Evolutionary conservation across 768 basidiomycete genomes (phyloP).

Genomic region (Lactarius quietus): DNA sequence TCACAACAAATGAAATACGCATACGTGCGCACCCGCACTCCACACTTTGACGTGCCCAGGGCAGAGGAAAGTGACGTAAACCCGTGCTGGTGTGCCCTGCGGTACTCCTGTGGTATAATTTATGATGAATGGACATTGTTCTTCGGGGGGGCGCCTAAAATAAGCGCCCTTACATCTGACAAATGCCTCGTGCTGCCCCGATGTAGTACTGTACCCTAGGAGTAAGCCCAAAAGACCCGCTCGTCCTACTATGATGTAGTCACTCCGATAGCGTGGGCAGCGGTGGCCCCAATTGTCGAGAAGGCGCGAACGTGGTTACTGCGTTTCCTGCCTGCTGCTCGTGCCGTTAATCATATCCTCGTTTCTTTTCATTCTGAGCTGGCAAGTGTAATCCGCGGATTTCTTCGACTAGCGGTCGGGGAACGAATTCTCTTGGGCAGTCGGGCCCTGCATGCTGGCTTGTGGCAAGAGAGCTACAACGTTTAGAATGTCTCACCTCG

Average conservation of each 20-base stretch:
- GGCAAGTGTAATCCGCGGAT: not conserved
- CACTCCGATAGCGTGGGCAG: not conserved
- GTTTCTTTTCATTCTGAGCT: not conserved
- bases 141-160: not conserved
- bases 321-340: not conserved
- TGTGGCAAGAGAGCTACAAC: not conserved
- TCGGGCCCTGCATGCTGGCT: not conserved
- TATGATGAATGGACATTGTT: not conserved
- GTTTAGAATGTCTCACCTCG: not conserved
- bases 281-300: not conserved
- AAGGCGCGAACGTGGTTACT: not conserved
- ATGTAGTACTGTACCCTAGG: too few relatives aligned
- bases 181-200: not conserved
- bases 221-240: not conserved
- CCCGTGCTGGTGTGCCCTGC: not conserved
- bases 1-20: not conserved
- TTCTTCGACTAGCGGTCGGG: not conserved
- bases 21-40: not conserved
- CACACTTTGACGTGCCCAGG: not conserved
- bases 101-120: not conserved
- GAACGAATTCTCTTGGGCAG: not conserved
- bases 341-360: too few relatives aligned
- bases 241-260: not conserved
- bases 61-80: not conserved
- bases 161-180: not conserved